Evolutionary conservation across 768 basidiomycete genomes (phyloP).

Genomic region (Strobilomyces echinocephalus): DNA sequence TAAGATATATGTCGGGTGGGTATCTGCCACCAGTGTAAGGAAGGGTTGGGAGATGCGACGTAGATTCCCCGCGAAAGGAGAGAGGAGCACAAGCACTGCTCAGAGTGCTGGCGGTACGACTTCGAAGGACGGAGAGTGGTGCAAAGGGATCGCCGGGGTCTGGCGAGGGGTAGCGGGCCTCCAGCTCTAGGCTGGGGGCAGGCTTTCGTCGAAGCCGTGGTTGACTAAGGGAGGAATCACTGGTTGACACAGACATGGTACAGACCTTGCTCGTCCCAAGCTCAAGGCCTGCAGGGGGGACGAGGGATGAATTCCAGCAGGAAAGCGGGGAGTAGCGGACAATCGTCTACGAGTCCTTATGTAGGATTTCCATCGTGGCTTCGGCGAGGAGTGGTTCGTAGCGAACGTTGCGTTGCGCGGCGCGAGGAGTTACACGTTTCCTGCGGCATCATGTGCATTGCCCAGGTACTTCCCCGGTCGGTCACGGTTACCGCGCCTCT

Average conservation of each 20-base stretch:
- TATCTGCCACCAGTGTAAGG: conserved; percentile 31
- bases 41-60: conserved; percentile 27
- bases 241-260: conserved; percentile 29
- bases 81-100: conserved; percentile 26
- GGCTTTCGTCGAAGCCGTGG: conserved; percentile 47
- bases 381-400: conserved; percentile 29
- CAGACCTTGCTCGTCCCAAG: conserved; percentile 13
- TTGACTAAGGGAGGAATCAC: conserved; percentile 23
- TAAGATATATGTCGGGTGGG: conserved; percentile 30
- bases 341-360: conserved; percentile 23
- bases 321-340: conserved; percentile 4
- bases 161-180: conserved; percentile 56
- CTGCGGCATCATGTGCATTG: conserved; percentile 25
- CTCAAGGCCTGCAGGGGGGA: conserved; percentile 13
- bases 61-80: conserved; percentile 29
- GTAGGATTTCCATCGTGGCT: conserved; percentile 33
- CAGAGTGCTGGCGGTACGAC: conserved; percentile 45
- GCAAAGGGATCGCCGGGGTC: conserved; percentile 71
- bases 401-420: conserved; percentile 19
- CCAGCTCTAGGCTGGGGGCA: conserved; percentile 47
- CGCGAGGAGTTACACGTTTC: conserved; percentile 21
- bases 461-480: background rate
- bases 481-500: conserved; percentile 27
- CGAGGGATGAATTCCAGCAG: conserved; percentile 15
- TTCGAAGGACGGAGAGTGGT: conserved; percentile 60